Base-by-base conservation (phyloP, 495 filamentous ascomycete species). In the Podospora pseudoanserina region DNA sequence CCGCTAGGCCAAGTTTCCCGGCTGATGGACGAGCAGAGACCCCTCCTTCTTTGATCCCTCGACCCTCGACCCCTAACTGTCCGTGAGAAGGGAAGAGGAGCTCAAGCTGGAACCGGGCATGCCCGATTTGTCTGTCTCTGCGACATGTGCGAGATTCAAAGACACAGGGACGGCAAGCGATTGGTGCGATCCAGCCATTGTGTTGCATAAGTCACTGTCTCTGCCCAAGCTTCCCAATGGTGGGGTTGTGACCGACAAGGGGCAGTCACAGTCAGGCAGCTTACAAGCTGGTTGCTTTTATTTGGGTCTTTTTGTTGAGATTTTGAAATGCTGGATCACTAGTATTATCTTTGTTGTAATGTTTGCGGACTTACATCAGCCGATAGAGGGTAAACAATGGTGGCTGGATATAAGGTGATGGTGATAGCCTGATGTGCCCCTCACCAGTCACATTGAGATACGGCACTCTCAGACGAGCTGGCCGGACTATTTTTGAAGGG, bases 131-230 rank as follows among this genome's bases (percentile, higher is more conserved):
- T 18, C 39, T 49, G 39, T 11, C 39, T 49, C 39, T 49, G 39
- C 39, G 39, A 49, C 39, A 49, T 49, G 39, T 16, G 39, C 6
- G 39, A 49, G 39, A 11, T 49, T 49, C 39, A 49, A 49, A 49
- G 39, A 49, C 39, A 49, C 15, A 55, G 27, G 57, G 27, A 59
- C 30, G 59, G 26, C 3, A 61, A 28, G 59, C 68, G 71, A 73
- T 73, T 70, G 71, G 68, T 32, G 23, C 56, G 68, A 66, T 70
- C 67, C 63, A 44, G 53, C 64, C 27, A 20, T 49, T 53, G 34
- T 60, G 65, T 66, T 64, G 66, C 71, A 70, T 72, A 65, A 69
- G 67, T 63, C 64, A 65, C 66, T 61, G 23, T 61, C 56, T 58
- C 19, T 58, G 56, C 1, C 56, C 56, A 27, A 20, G 56, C 19